Conservation (phyloP, 805 yeast genomes). For the Ogataea pignaliae region DNA sequence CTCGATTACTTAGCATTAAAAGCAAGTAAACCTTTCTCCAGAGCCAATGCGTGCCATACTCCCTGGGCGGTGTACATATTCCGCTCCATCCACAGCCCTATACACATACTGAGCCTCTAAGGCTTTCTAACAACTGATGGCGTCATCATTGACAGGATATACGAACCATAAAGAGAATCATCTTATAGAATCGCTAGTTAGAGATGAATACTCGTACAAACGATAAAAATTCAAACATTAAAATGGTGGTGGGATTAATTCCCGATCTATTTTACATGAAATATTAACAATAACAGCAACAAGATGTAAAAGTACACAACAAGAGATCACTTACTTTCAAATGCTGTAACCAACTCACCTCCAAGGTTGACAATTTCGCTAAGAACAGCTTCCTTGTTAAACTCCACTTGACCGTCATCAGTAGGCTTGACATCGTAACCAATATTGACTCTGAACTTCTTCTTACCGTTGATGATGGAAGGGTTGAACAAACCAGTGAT, state of each 20-base stretch:
- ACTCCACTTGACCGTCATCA: slow-evolving; percentile 43
- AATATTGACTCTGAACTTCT: slow-evolving; percentile 73
- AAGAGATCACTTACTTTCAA: slow-evolving; percentile 18
- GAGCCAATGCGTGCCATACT: no score
- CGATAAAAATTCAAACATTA: neutral
- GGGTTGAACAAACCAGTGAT: slow-evolving; percentile 84
- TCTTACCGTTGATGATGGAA: slow-evolving; percentile 41
- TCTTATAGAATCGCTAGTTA: neutral
- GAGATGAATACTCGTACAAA: neutral
- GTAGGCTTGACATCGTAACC: slow-evolving; percentile 71
- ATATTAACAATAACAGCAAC: neutral
- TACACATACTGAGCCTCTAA: no score
- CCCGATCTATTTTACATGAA: neutral
- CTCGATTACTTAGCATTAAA: no score
- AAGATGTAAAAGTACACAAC: no score
- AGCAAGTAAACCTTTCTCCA: no score
- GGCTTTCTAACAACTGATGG: no score
- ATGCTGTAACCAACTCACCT: slow-evolving; percentile 49
- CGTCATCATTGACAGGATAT: no score
- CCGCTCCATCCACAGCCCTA: no score
- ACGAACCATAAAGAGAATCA: neutral
- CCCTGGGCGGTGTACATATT: no score
- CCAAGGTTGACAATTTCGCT: slow-evolving; percentile 68
- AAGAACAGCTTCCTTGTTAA: slow-evolving; percentile 70
- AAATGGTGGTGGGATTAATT: neutral